These are phyloP conservation scores for Fusarium sp. DNA, from an alignment of 2,329 filamentous ascomycete genomes.

Conservation along the genomic window DNA sequence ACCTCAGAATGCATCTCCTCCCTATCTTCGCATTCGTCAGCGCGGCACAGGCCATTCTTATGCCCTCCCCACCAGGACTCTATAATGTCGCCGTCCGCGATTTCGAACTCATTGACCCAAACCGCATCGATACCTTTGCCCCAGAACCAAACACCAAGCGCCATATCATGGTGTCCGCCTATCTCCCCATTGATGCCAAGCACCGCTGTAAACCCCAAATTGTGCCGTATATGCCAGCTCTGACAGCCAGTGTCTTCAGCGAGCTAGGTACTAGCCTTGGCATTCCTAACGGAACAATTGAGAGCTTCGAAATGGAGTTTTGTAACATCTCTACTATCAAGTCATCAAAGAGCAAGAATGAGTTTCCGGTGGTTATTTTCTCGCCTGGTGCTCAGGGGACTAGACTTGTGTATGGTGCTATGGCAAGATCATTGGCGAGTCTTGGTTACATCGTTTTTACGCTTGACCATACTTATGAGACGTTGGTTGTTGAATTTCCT, in stretches of 20 bases:
- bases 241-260: background rate
- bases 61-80: constrained; percentile 9
- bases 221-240: background rate
- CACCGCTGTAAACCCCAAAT: background rate
- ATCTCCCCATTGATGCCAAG: constrained; percentile 19
- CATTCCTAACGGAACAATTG: background rate
- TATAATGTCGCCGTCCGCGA: constrained; percentile 4
- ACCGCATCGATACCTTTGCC: constrained; percentile 16
- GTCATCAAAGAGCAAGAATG: background rate
- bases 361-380: constrained; percentile 48
- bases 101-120: constrained; percentile 15
- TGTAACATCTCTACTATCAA: constrained; percentile 24
- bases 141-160: constrained; percentile 13
- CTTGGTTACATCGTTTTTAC: constrained; percentile 59
- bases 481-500: constrained; percentile 57
- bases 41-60: background rate
- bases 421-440: constrained; percentile 58
- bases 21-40: background rate
- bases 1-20: background rate
- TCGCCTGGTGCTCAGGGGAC: constrained; percentile 57
- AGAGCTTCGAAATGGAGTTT: constrained; percentile 14
- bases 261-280: background rate
- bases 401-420: constrained; percentile 56
- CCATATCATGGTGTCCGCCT: constrained; percentile 21
- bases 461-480: constrained; percentile 61